Evolutionary conservation across 768 basidiomycete genomes (phyloP).

Genomic region (Tulasnella sp.): DNA sequence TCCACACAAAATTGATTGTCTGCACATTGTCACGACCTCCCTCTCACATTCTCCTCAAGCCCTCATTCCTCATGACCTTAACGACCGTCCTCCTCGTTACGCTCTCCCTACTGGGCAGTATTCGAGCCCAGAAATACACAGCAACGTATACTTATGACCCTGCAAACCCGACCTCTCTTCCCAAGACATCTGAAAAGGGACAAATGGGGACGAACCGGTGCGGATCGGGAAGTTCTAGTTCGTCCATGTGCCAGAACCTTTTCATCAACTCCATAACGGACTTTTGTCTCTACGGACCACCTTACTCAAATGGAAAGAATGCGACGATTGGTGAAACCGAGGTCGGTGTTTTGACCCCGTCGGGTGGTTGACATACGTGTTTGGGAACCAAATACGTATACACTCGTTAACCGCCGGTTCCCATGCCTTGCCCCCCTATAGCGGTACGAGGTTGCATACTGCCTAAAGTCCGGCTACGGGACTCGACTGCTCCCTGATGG

Average conservation of each 20-base stretch:
- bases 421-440: slow-evolving; percentile 32
- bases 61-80: not conserved
- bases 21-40: not conserved
- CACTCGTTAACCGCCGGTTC: slow-evolving; percentile 30
- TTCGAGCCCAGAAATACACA: slow-evolving; percentile 17
- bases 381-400: not conserved
- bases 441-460: slow-evolving; percentile 58
- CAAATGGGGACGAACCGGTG: slow-evolving; percentile 41
- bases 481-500: slow-evolving; percentile 34
- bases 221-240: slow-evolving; percentile 52
- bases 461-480: slow-evolving; percentile 50
- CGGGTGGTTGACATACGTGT: not conserved
- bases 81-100: slow-evolving; percentile 2
- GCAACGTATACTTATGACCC: slow-evolving; percentile 29
- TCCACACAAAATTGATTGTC: not conserved
- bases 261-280: slow-evolving; percentile 48
- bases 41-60: not conserved
- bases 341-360: slow-evolving; percentile 48
- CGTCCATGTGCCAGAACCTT: slow-evolving; percentile 63
- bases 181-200: slow-evolving; percentile 28
- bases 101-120: slow-evolving; percentile 7
- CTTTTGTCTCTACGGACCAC: slow-evolving; percentile 45
- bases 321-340: slow-evolving; percentile 62
- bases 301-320: slow-evolving; percentile 36
- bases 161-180: slow-evolving; percentile 22